Conservation (phyloP, 192 early-diverging fungal genomes). For the Coemansia sp. region DNA sequence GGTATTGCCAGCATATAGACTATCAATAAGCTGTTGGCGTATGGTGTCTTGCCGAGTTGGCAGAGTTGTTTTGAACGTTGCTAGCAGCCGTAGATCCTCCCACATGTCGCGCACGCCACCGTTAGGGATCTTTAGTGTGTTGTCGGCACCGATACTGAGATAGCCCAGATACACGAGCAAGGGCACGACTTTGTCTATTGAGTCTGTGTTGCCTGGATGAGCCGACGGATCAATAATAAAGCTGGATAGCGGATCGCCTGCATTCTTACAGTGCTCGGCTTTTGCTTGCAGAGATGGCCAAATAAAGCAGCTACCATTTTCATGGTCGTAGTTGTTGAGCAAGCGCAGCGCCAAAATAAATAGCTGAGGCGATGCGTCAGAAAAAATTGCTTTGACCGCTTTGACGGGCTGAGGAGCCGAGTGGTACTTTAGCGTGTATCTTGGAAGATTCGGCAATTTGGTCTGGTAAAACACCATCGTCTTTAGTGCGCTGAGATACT, state of each 20-base stretch:
- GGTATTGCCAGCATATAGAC: constrained; percentile 4
- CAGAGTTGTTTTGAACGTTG: constrained; percentile 1
- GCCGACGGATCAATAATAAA: not conserved
- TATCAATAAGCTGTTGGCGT: constrained; percentile 6
- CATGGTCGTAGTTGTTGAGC: not conserved
- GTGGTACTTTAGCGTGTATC: not conserved
- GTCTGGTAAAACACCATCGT: no score
- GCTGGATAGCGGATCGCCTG: not conserved
- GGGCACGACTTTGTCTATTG: not conserved
- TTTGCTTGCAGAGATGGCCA: not conserved
- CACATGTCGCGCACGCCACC: not conserved
- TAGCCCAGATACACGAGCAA: not conserved
- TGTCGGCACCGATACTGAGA: not conserved
- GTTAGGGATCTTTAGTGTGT: not conserved
- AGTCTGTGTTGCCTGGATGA: not conserved
- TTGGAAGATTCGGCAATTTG: not conserved
- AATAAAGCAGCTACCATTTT: constrained; percentile 1
- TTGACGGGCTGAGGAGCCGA: not conserved
- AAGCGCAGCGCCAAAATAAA: not conserved
- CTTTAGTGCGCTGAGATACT: not conserved
- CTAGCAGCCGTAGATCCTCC: constrained; percentile 4
- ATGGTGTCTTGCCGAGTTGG: not conserved
- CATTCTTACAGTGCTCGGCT: not conserved
- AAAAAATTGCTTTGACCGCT: not conserved
- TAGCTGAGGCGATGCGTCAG: not conserved